These are phyloP conservation scores for Kwoniella bestiolae DNA, from an alignment of 768 basidiomycete genomes.

Conservation along the genomic window DNA sequence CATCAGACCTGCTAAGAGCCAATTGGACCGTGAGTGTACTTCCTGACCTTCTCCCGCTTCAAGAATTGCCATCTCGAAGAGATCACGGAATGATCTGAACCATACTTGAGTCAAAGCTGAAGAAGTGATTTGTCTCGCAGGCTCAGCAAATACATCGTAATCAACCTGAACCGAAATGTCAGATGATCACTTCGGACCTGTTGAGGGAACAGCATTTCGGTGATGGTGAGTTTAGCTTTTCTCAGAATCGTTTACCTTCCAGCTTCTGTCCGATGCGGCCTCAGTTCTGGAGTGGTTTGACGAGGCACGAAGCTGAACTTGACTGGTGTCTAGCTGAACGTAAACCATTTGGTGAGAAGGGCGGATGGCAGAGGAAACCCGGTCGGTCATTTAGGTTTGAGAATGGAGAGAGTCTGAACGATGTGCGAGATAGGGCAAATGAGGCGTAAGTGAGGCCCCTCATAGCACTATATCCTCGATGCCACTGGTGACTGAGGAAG, in stretches of 20 bases:
- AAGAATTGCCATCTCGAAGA: no score
- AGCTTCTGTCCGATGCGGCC: no score
- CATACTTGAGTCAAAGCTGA: slow-evolving; percentile 8
- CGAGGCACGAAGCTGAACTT: neutral
- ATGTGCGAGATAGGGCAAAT: slow-evolving; percentile 57
- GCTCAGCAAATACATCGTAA: slow-evolving; percentile 53
- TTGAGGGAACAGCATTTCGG: slow-evolving; percentile 61
- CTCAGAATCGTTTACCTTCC: no score
- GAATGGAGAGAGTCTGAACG: slow-evolving; percentile 58
- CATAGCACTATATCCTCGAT: neutral
- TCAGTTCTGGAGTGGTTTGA: neutral
- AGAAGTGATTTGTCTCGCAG: slow-evolving; percentile 10
- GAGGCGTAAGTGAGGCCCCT: slow-evolving; percentile 48
- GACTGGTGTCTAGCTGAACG: slow-evolving; percentile 19
- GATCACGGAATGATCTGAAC: neutral
- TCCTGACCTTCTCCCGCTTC: neutral
- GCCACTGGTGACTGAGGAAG: neutral
- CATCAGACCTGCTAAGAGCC: slow-evolving; percentile 58
- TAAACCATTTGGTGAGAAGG: slow-evolving; percentile 41
- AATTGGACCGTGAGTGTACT: slow-evolving; percentile 57
- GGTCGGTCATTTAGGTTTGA: slow-evolving; percentile 56
- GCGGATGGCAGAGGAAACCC: slow-evolving; percentile 40
- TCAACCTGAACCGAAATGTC: slow-evolving; percentile 48
- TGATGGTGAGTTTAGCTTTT: slow-evolving; percentile 51
- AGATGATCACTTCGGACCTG: slow-evolving; percentile 50